Evolutionary conservation across 1,139 yeast genomes (phyloP).

Genomic region (Suhomyces kunorum): DNA sequence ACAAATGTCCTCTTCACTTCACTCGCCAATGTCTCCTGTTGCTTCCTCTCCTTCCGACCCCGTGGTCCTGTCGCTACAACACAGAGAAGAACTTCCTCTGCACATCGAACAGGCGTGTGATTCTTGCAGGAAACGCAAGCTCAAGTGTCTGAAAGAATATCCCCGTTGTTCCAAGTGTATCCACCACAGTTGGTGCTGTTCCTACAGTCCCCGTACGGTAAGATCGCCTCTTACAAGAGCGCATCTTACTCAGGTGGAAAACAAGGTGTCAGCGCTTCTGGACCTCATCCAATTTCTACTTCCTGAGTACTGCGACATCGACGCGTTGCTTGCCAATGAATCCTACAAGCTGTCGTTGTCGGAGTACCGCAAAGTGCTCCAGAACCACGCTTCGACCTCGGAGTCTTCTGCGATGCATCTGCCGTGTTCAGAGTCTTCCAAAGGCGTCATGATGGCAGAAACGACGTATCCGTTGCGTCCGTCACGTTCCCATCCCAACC

Average conservation of each 20-base stretch:
- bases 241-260: slow-evolving; percentile 75
- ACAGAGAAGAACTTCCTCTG: slow-evolving; percentile 5
- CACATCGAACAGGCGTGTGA: slow-evolving; percentile 56
- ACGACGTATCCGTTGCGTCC: slow-evolving; percentile 17
- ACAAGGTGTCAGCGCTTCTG: slow-evolving; percentile 57
- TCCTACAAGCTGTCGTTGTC: slow-evolving; percentile 26
- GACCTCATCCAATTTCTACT: slow-evolving; percentile 46
- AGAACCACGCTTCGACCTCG: background rate
- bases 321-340: slow-evolving; percentile 26
- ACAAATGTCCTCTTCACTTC: slow-evolving; percentile 1
- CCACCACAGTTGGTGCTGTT: slow-evolving; percentile 72
- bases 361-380: slow-evolving; percentile 19
- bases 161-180: slow-evolving; percentile 80
- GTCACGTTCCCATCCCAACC: slow-evolving; percentile 15
- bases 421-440: slow-evolving; percentile 35
- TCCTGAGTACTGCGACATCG: slow-evolving; percentile 30
- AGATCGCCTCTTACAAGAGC: slow-evolving; percentile 83
- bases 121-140: slow-evolving; percentile 58
- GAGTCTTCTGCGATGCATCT: slow-evolving; percentile 28
- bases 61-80: slow-evolving; percentile 6
- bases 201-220: slow-evolving; percentile 74
- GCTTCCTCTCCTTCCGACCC: background rate
- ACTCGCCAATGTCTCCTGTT: background rate
- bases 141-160: slow-evolving; percentile 60
- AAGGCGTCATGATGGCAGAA: slow-evolving; percentile 17